Conservation (phyloP, 352 stramenopile genomes). For the Phytophthora foliorum region DNA sequence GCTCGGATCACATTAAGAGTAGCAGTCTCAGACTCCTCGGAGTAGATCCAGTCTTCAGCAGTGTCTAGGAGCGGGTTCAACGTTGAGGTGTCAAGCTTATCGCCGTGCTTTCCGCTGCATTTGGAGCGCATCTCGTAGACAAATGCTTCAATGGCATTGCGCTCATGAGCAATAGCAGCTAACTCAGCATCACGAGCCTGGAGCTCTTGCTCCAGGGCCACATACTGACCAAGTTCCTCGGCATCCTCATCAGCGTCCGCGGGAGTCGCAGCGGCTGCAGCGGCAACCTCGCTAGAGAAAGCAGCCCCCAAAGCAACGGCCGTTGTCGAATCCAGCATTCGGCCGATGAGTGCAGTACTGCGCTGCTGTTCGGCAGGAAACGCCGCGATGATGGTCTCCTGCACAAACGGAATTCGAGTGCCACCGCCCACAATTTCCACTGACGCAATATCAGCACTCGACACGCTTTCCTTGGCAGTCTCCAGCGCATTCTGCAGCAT, state of each 20-base stretch:
- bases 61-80: constrained; percentile 82
- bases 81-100: constrained; percentile 69
- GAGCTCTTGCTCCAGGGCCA: constrained; percentile 76
- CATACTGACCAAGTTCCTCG: constrained; percentile 43
- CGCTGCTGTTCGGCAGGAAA: constrained; percentile 54
- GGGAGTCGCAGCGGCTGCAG: constrained; percentile 1
- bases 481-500: constrained; percentile 66
- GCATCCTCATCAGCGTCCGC: constrained; percentile 39
- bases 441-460: constrained; percentile 57
- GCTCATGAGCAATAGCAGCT: constrained; percentile 77
- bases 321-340: constrained; percentile 92
- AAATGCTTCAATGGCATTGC: constrained; percentile 93
- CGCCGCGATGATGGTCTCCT: constrained; percentile 74
- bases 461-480: constrained; percentile 51
- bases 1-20: constrained; percentile 60
- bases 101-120: constrained; percentile 67
- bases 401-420: constrained; percentile 90
- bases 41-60: constrained; percentile 94
- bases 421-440: constrained; percentile 93
- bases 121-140: constrained; percentile 93
- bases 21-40: constrained; percentile 84
- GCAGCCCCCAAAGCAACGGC: constrained; percentile 85
- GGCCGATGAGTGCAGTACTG: constrained; percentile 60
- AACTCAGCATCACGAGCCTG: constrained; percentile 77
- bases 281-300: constrained; percentile 45